Conservation (phyloP, 2,329 filamentous ascomycete genomes). For the Didymella lethalis region DNA sequence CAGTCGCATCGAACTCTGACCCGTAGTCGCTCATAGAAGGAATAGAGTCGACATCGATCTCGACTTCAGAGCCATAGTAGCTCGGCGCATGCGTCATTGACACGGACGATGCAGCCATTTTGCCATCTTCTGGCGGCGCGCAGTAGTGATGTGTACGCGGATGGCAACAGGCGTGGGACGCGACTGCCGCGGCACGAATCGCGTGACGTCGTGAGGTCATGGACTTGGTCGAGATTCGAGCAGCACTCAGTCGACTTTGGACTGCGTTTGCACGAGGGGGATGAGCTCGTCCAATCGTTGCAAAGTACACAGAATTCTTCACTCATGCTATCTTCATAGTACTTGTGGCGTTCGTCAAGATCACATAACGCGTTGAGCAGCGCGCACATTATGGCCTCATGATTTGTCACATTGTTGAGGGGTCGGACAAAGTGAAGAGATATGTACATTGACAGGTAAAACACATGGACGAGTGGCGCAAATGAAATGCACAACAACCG, state of each 20-base stretch:
- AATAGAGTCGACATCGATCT: slow-evolving; percentile 58
- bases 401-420: background rate
- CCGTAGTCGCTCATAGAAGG: slow-evolving; percentile 67
- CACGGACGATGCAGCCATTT: slow-evolving; percentile 33
- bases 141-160: slow-evolving; percentile 5
- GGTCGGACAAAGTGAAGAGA: background rate
- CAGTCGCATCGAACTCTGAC: slow-evolving; percentile 62
- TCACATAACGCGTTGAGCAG: background rate
- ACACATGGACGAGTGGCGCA: background rate
- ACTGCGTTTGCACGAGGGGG: background rate
- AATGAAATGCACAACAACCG: background rate
- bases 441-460: background rate
- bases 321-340: no score
- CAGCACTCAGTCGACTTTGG: background rate
- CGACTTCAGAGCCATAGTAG: slow-evolving; percentile 68
- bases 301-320: no score
- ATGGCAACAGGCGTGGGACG: slow-evolving; percentile 18
- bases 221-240: background rate
- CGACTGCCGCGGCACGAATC: slow-evolving; percentile 14
- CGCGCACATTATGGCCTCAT: background rate
- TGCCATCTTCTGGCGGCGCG: slow-evolving; percentile 30
- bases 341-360: background rate
- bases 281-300: background rate
- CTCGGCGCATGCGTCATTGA: slow-evolving; percentile 45
- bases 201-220: slow-evolving; percentile 26